These are phyloP conservation scores for Purpureocillium lavendulum DNA, from an alignment of 2,329 filamentous ascomycete genomes.

Conservation along the genomic window DNA sequence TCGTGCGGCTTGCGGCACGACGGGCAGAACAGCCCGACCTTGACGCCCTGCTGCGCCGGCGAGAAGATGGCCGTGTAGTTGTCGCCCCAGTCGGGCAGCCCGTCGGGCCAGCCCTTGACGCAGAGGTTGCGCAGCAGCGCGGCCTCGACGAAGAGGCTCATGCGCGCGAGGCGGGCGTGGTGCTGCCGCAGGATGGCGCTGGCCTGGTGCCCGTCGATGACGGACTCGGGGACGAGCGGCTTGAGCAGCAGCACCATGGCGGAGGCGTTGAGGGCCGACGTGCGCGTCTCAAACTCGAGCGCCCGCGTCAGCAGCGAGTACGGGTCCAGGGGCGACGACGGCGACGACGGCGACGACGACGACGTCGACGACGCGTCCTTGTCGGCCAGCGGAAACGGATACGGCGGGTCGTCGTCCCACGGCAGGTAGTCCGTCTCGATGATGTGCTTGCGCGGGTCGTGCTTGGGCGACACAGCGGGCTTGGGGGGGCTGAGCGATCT, in stretches of 20 bases:
- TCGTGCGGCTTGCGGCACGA: slow-evolving; percentile 49
- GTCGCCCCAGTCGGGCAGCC: slow-evolving; percentile 43
- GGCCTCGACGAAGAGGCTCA: slow-evolving; percentile 53
- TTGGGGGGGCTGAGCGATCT: slow-evolving; percentile 17
- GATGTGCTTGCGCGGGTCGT: slow-evolving; percentile 31
- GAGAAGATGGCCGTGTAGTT: slow-evolving; percentile 46
- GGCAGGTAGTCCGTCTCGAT: slow-evolving; percentile 52
- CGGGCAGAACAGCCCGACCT: slow-evolving; percentile 45
- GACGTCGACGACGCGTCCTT: slow-evolving; percentile 4
- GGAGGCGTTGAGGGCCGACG: slow-evolving; percentile 50
- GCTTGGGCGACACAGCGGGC: slow-evolving; percentile 18
- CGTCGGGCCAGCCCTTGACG: slow-evolving; percentile 45
- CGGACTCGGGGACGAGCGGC: slow-evolving; percentile 44
- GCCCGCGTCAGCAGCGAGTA: slow-evolving; percentile 44
- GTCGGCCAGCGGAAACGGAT: slow-evolving; percentile 35
- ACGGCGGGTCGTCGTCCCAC: slow-evolving; percentile 48
- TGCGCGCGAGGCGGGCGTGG: slow-evolving; percentile 49
- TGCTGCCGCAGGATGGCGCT: slow-evolving; percentile 50
- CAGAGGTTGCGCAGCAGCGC: slow-evolving; percentile 54
- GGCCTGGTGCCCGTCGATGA: slow-evolving; percentile 49
- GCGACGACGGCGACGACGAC: slow-evolving; percentile 2
- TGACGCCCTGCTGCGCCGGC: slow-evolving; percentile 45
- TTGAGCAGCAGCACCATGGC: slow-evolving; percentile 52
- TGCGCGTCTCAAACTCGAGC: slow-evolving; percentile 46
- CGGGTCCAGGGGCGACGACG: slow-evolving; percentile 40